Conservation (phyloP, 1,139 yeast species). For the Scheffersomyces parashehatae region DNA sequence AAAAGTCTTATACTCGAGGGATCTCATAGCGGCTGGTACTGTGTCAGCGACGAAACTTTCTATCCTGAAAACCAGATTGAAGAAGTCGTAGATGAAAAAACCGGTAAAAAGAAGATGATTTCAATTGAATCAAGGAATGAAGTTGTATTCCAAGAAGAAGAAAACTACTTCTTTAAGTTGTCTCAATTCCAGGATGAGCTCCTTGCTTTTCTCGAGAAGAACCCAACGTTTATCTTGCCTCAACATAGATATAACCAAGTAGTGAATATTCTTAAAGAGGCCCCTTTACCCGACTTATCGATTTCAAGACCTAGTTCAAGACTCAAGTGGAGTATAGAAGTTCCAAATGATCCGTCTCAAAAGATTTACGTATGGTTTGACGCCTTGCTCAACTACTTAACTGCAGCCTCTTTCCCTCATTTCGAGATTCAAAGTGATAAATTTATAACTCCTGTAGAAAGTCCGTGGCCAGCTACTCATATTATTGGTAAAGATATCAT, state of each 20-base stretch:
- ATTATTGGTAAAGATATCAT: conserved; percentile 90
- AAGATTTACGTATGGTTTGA: conserved; percentile 96
- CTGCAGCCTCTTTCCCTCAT: conserved; percentile 67
- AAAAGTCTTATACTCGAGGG: conserved; percentile 80
- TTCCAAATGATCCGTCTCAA: conserved; percentile 78
- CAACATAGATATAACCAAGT: conserved; percentile 54
- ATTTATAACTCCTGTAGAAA: conserved; percentile 11
- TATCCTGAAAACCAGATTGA: conserved; percentile 80
- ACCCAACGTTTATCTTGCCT: conserved; percentile 69
- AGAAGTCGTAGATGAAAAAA: conserved; percentile 34
- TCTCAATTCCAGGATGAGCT: conserved; percentile 59
- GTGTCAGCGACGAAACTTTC: conserved; percentile 91
- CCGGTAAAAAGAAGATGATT: conserved; percentile 38
- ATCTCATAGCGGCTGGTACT: conserved; percentile 90
- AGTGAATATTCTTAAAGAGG: conserved; percentile 54
- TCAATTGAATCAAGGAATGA: conserved; percentile 77
- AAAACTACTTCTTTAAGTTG: conserved; percentile 81
- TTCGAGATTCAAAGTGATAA: conserved; percentile 9
- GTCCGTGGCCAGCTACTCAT: conserved; percentile 69
- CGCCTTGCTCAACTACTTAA: conserved; percentile 82
- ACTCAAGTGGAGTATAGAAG: conserved; percentile 86
- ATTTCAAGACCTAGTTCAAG: conserved; percentile 81
- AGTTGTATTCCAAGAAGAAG: conserved; percentile 76
- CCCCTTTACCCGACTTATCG: conserved; percentile 64
- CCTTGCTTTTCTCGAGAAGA: conserved; percentile 44